Conservation (phyloP, 1,284 basidiomycete species). For the Heterobasidion parviporum region DNA sequence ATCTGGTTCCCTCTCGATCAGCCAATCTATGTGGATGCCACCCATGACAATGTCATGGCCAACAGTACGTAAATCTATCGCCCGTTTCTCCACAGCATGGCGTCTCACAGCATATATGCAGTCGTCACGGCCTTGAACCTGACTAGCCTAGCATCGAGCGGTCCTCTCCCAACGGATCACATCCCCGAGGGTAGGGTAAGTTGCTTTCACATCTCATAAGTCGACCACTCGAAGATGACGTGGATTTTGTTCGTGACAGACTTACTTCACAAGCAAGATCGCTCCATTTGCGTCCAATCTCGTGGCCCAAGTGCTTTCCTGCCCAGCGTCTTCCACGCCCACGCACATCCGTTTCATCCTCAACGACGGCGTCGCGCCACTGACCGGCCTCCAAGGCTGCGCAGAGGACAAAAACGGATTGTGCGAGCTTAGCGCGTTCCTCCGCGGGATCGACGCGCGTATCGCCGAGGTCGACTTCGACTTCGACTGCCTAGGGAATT, state of each 20-base stretch:
- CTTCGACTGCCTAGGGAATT: conserved; percentile 36
- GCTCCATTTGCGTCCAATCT: conserved; percentile 48
- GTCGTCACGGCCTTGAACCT: conserved; percentile 56
- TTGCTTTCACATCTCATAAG: not conserved
- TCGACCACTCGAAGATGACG: not conserved
- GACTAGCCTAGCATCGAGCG: conserved; percentile 44
- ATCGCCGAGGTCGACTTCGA: conserved; percentile 36
- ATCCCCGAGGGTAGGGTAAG: conserved; percentile 46
- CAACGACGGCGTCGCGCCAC: conserved; percentile 55
- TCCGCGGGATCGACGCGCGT: conserved; percentile 38
- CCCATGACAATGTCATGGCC: conserved; percentile 38
- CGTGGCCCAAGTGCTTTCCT: conserved; percentile 55
- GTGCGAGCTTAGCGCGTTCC: conserved; percentile 47
- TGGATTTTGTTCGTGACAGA: not conserved
- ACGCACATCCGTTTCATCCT: conserved; percentile 47
- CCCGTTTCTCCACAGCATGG: not conserved
- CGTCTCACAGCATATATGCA: conserved; percentile 14
- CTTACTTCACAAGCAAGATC: conserved; percentile 8
- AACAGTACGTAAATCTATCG: conserved; percentile 22
- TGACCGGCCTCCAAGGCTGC: conserved; percentile 52
- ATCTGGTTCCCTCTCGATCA: conserved; percentile 56
- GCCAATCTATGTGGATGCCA: conserved; percentile 49
- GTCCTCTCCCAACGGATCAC: conserved; percentile 47
- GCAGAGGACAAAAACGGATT: conserved; percentile 40
- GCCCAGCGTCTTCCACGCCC: conserved; percentile 24